Evolutionary conservation across 495 filamentous ascomycete species (phyloP).

Genomic region (Xylaria venustula): DNA sequence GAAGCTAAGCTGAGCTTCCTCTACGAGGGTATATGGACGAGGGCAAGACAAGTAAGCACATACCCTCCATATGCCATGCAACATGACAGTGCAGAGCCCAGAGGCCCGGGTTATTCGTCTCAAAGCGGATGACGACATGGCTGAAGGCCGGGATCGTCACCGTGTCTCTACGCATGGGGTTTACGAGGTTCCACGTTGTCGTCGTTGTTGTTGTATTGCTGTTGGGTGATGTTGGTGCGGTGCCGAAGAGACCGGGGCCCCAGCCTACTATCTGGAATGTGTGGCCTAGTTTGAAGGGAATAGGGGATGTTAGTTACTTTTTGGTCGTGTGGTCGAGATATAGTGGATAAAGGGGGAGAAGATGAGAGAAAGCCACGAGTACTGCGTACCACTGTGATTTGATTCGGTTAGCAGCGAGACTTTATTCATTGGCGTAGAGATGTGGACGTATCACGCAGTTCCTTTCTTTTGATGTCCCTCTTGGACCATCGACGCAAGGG

Average conservation of each 20-base stretch:
- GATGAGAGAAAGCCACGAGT: no score
- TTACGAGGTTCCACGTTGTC: conserved; percentile 25
- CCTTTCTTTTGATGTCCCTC: no score
- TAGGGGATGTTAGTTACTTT: conserved; percentile 1
- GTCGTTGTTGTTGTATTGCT: not conserved
- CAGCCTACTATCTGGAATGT: conserved; percentile 35
- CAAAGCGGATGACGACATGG: conserved; percentile 32
- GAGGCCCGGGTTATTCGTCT: conserved; percentile 33
- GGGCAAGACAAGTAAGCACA: not conserved
- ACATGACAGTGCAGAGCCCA: conserved; percentile 37
- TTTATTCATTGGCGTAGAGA: not conserved
- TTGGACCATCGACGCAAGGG: no score
- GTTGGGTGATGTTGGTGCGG: not conserved
- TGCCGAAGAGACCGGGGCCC: conserved; percentile 27
- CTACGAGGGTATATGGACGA: no score
- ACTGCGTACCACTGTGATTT: conserved; percentile 2
- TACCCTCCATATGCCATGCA: conserved; percentile 33
- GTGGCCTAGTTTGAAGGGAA: conserved; percentile 22
- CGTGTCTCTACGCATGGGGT: conserved; percentile 35
- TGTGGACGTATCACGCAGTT: no score
- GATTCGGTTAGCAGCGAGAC: conserved; percentile 6
- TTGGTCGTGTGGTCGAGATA: not conserved
- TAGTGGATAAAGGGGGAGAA: not conserved
- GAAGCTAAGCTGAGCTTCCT: no score
- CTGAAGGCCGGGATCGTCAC: conserved; percentile 25